phyloP scores from a whole-genome alignment of 345 rosid species.

The Euclidium syriacum region DNA sequence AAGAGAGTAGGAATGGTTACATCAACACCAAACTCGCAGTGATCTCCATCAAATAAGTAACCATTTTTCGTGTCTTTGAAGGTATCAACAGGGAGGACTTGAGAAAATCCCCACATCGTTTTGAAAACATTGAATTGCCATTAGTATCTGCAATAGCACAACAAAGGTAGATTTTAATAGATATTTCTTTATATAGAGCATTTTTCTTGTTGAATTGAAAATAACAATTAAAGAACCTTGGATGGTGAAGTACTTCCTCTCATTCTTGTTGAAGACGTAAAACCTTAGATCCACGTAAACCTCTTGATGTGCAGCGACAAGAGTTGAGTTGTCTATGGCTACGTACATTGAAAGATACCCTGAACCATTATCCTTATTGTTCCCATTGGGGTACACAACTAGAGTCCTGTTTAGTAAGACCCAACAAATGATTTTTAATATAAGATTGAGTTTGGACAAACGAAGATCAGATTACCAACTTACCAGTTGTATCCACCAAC shows the following conservation, averaged over 20 bases:
- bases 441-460: too few species aligned
- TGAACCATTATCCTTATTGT: background rate
- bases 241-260: background rate
- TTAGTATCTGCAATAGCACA: background rate
- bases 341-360: constrained; percentile 2
- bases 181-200: too few species aligned
- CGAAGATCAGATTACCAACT: background rate
- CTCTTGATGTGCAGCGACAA: background rate
- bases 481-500: constrained; percentile 1
- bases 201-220: background rate
- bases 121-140: background rate
- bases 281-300: constrained; percentile 1
- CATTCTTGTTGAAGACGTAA: background rate
- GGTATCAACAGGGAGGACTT: background rate
- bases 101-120: constrained; percentile 10
- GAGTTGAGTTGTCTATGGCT: background rate
- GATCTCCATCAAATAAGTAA: background rate
- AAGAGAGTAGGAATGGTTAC: background rate
- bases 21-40: constrained; percentile 13
- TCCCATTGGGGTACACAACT: background rate
- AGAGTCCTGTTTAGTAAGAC: background rate
- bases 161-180: background rate
- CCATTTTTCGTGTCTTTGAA: background rate
- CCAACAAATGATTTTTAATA: background rate
- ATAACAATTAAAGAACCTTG: background rate